phyloP scores from a whole-genome alignment of 164 flowering plant genomes.

The Liriodendron chinense region DNA sequence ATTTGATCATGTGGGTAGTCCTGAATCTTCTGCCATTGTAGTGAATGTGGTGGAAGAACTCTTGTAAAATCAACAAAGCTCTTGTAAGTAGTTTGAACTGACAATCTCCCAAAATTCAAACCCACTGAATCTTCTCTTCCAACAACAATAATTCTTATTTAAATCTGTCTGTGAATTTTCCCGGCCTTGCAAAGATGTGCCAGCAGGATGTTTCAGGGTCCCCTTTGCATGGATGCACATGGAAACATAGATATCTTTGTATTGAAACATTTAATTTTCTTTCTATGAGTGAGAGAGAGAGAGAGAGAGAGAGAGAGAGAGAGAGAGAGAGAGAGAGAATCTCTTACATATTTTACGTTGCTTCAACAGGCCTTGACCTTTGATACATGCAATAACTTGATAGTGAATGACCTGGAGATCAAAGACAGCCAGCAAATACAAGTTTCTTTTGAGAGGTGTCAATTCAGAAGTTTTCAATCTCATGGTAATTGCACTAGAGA shows the following conservation, averaged over 20 bases:
- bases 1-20: background rate
- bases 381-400: slow-evolving; percentile 46
- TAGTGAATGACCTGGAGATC: slow-evolving; percentile 37
- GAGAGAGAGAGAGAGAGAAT: no score
- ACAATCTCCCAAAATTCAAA: background rate
- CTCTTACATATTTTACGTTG: no score
- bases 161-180: slow-evolving; percentile 15
- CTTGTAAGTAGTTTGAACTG: slow-evolving; percentile 14
- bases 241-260: no score
- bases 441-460: slow-evolving; percentile 40
- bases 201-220: slow-evolving; percentile 55
- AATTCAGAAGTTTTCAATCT: slow-evolving; percentile 9
- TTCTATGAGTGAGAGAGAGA: no score
- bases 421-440: slow-evolving; percentile 76
- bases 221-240: no score
- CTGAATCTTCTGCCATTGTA: background rate
- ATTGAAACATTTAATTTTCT: no score
- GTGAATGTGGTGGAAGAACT: slow-evolving; percentile 50
- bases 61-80: slow-evolving; percentile 33
- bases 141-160: background rate
- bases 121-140: background rate
- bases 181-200: slow-evolving; percentile 84
- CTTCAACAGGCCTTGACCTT: no score
- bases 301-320: no score
- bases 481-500: slow-evolving; percentile 10